Percentiles rank a stretch among this genome's conserved stretches.
Conservation (phyloP, 2,329 filamentous ascomycete species). For the Colletotrichum melonis region DNA sequence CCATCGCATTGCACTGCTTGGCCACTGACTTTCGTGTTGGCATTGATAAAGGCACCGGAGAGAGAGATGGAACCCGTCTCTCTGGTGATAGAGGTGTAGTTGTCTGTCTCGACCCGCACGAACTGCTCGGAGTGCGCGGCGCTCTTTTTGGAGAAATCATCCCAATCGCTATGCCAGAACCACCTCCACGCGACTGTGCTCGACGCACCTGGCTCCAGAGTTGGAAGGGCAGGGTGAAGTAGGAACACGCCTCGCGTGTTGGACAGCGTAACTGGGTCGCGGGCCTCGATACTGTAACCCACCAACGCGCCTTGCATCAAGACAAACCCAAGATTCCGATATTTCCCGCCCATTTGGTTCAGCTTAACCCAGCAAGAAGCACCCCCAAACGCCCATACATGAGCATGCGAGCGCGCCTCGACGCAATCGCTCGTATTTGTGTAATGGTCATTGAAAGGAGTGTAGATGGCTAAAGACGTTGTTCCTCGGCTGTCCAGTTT, state of each 20-base stretch:
- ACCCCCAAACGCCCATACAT: conserved; percentile 30
- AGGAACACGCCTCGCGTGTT: conserved; percentile 34
- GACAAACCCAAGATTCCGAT: conserved; percentile 28
- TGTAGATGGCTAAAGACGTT: conserved; percentile 31
- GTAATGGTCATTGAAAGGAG: conserved; percentile 34
- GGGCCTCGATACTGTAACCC: conserved; percentile 34
- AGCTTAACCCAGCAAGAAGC: conserved; percentile 31
- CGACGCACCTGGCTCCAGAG: conserved; percentile 19
- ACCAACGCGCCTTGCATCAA: conserved; percentile 22
- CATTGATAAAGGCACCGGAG: conserved; percentile 11
- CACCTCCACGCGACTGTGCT: conserved; percentile 20
- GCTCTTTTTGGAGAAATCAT: conserved; percentile 25
- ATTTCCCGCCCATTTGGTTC: conserved; percentile 31
- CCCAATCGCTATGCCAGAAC: conserved; percentile 32
- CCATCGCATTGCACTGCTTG: background rate
- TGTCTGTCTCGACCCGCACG: conserved; percentile 13
- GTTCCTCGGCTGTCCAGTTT: conserved; percentile 10
- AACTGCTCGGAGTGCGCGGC: conserved; percentile 18
- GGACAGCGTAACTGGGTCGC: conserved; percentile 25
- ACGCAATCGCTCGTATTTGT: conserved; percentile 31
- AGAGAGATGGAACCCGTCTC: conserved; percentile 4
- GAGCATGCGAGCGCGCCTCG: conserved; percentile 19
- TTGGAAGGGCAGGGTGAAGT: conserved; percentile 21
- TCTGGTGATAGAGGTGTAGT: conserved; percentile 5
- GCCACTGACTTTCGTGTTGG: conserved; percentile 6